Percentiles rank a stretch among this genome's conserved stretches.
phyloP scores from a whole-genome alignment of 2,329 filamentous ascomycete species.

The Chrysosporium queenslandicum region DNA sequence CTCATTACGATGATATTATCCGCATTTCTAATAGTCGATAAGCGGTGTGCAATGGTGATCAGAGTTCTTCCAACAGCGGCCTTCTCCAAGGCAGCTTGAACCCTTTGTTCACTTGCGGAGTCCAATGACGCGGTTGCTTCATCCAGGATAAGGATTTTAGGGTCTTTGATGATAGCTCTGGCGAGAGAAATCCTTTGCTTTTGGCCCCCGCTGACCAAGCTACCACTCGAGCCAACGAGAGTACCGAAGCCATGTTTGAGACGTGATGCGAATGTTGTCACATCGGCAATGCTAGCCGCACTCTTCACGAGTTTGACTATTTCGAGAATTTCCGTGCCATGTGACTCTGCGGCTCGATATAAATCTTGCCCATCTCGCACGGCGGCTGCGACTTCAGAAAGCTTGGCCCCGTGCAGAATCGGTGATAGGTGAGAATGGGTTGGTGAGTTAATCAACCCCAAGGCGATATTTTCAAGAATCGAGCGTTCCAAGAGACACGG shows the following conservation, averaged over 20 bases:
- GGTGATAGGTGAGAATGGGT: slow-evolving; percentile 29
- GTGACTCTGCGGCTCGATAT: slow-evolving; percentile 34
- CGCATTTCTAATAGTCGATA: slow-evolving; percentile 23
- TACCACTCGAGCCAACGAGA: slow-evolving; percentile 48
- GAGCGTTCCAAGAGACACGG: slow-evolving; percentile 73
- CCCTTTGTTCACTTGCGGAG: slow-evolving; percentile 20
- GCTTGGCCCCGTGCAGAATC: slow-evolving; percentile 41
- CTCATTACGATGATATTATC: slow-evolving; percentile 25
- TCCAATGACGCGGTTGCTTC: slow-evolving; percentile 26
- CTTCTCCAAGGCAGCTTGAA: slow-evolving; percentile 21
- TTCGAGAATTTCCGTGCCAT: slow-evolving; percentile 39
- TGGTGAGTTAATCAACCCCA: slow-evolving; percentile 35
- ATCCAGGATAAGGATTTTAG: slow-evolving; percentile 55
- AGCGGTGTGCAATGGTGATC: slow-evolving; percentile 24
- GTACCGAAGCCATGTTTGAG: slow-evolving; percentile 45
- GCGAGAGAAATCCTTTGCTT: slow-evolving; percentile 66
- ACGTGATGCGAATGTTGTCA: slow-evolving; percentile 44
- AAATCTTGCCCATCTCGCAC: slow-evolving; percentile 45
- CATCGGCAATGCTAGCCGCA: slow-evolving; percentile 51
- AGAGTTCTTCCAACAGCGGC: slow-evolving; percentile 18
- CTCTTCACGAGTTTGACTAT: slow-evolving; percentile 34
- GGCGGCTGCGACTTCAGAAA: slow-evolving; percentile 45
- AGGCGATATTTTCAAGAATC: slow-evolving; percentile 68
- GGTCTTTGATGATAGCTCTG: slow-evolving; percentile 68
- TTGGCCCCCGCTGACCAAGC: slow-evolving; percentile 23